Evolutionary conservation across 306 rosid species (phyloP).

Genomic region (Rosa multiflora): DNA sequence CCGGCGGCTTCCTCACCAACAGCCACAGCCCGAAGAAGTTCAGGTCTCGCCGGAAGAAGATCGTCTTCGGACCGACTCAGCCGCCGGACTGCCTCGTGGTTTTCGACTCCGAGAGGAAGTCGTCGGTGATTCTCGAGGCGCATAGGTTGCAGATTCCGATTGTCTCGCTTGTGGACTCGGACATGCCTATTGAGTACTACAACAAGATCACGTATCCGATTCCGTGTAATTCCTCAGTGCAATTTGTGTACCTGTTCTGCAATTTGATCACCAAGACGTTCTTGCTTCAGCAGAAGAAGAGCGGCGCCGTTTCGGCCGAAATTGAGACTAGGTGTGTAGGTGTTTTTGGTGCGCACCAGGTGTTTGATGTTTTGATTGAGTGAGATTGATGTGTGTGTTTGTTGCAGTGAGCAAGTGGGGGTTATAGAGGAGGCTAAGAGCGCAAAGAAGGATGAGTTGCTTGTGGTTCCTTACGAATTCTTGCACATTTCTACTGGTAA

Average conservation of each 20-base stretch:
- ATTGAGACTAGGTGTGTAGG: neutral
- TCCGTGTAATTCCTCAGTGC: conserved; percentile 69
- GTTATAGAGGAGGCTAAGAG: conserved; percentile 30
- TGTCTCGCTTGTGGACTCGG: conserved; percentile 72
- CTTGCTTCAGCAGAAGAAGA: conserved; percentile 43
- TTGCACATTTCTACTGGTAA: conserved; percentile 3
- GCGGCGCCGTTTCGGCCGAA: conserved; percentile 9
- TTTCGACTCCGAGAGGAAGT: conserved; percentile 60
- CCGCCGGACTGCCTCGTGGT: conserved; percentile 78
- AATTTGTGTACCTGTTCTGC: conserved; percentile 71
- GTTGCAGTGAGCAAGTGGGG: conserved; percentile 37
- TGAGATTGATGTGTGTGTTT: conserved; percentile 7
- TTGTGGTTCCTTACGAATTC: conserved; percentile 46
- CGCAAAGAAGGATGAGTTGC: conserved; percentile 30
- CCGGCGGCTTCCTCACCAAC: conserved; percentile 80
- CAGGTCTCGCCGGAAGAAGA: conserved; percentile 68
- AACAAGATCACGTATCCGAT: conserved; percentile 66
- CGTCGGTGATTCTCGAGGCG: conserved; percentile 67
- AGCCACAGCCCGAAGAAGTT: conserved; percentile 80
- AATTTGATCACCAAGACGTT: conserved; percentile 78
- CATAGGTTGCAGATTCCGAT: conserved; percentile 62
- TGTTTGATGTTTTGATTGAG: neutral
- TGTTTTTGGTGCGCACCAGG: neutral
- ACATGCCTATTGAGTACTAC: conserved; percentile 51
- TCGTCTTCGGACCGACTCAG: conserved; percentile 63